phyloP scores from a whole-genome alignment of 306 rosid genomes.

The Fagus crenata region DNA sequence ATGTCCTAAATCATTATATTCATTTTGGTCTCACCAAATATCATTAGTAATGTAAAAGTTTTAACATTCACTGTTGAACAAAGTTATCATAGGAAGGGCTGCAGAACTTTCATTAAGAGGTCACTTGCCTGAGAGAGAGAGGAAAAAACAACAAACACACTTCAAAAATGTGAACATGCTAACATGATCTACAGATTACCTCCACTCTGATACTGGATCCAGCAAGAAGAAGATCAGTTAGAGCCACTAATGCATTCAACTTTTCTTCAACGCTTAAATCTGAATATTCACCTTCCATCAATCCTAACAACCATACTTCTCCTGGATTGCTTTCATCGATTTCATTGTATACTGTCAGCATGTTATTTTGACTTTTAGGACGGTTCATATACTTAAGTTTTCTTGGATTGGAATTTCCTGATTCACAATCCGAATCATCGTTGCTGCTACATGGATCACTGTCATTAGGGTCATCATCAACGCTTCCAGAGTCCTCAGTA shows the following conservation, averaged over 20 bases:
- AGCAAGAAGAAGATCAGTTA: slow-evolving; percentile 78
- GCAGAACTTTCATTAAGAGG: too few species aligned
- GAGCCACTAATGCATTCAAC: slow-evolving; percentile 75
- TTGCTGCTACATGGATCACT: slow-evolving; percentile 51
- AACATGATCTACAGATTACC: slow-evolving; percentile 48
- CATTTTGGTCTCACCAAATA: neutral
- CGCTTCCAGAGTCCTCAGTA: slow-evolving; percentile 75
- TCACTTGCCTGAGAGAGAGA: too few species aligned
- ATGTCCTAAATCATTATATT: neutral
- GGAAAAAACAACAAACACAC: too few species aligned
- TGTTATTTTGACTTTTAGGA: slow-evolving; percentile 41
- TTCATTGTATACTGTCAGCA: slow-evolving; percentile 53
- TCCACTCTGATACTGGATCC: slow-evolving; percentile 73
- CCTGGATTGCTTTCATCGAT: slow-evolving; percentile 94
- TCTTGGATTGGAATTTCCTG: slow-evolving; percentile 41
- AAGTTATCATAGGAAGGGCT: neutral
- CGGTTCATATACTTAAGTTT: slow-evolving; percentile 30
- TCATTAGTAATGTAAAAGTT: neutral
- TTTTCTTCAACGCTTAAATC: slow-evolving; percentile 85
- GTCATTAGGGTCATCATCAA: slow-evolving; percentile 62
- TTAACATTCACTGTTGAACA: neutral
- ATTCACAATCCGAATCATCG: slow-evolving; percentile 59
- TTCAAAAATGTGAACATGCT: neutral
- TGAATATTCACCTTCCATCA: slow-evolving; percentile 92
- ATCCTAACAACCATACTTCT: slow-evolving; percentile 87